These are phyloP conservation scores for Colletotrichum sidae DNA, from an alignment of 2,329 filamentous ascomycete genomes.

Conservation along the genomic window DNA sequence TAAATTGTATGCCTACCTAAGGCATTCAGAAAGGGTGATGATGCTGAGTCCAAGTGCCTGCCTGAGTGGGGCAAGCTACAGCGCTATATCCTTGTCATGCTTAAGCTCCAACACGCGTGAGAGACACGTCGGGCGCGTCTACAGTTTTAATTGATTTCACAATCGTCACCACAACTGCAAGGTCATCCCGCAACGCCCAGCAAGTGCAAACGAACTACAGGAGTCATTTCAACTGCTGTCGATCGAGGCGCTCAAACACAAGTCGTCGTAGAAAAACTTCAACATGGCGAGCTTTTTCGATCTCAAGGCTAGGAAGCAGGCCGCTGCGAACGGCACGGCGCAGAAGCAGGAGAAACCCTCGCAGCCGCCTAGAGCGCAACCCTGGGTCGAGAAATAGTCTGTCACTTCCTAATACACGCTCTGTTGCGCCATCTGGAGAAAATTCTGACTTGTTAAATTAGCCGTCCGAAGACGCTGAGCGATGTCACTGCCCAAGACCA, in stretches of 20 bases:
- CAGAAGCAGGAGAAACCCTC: constrained; percentile 73
- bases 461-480: constrained; percentile 90
- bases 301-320: constrained; percentile 88
- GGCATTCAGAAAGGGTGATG: too few relatives aligned
- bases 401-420: constrained; percentile 41
- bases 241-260: neutral
- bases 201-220: neutral
- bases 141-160: constrained; percentile 35
- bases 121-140: constrained; percentile 26
- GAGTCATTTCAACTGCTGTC: neutral
- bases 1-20: too few relatives aligned
- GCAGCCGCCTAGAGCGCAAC: constrained; percentile 77
- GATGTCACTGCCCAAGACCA: constrained; percentile 99
- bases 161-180: constrained; percentile 6
- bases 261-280: neutral
- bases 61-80: constrained; percentile 16
- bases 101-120: constrained; percentile 31
- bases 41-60: neutral
- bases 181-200: neutral
- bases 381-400: constrained; percentile 99
- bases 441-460: constrained; percentile 54
- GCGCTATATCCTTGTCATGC: constrained; percentile 21
- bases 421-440: neutral
- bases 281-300: constrained; percentile 94
- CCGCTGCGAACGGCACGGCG: constrained; percentile 72